A percentile compares a stretch with the other conserved stretches of the same genome.
phyloP scores from a whole-genome alignment of 306 rosid genomes.

The Acacia acuminata region DNA sequence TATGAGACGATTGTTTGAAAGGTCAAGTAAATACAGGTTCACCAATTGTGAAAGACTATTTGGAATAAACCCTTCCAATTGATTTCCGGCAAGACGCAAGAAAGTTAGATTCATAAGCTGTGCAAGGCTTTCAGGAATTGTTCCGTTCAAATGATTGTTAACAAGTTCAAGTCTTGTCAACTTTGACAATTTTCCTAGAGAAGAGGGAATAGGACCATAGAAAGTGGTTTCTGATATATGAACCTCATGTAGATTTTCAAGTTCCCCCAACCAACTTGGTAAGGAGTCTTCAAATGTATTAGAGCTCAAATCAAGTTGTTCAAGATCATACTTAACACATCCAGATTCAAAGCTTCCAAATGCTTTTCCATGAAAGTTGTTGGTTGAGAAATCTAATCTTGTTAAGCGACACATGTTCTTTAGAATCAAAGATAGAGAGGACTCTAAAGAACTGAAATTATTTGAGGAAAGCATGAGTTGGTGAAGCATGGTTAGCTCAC shows the following conservation, averaged over 20 bases:
- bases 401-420: background rate
- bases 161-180: background rate
- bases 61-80: background rate
- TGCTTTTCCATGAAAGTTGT: background rate
- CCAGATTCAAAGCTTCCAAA: background rate
- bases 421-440: background rate
- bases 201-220: slow-evolving; percentile 1
- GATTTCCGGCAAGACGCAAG: background rate
- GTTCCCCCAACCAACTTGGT: background rate
- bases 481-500: background rate
- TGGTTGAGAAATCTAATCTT: background rate
- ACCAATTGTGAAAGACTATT: background rate
- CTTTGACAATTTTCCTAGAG: background rate
- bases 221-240: background rate
- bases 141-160: background rate
- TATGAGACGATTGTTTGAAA: background rate
- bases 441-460: background rate
- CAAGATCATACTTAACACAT: background rate
- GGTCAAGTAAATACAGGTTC: background rate
- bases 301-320: background rate
- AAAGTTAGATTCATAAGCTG: background rate
- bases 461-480: background rate
- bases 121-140: background rate
- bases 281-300: background rate
- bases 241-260: background rate